A percentile compares a stretch with the other conserved stretches of the same genome.
These are phyloP conservation scores for Candida glaebosa DNA, from an alignment of 805 yeast genomes.

Conservation along the genomic window DNA sequence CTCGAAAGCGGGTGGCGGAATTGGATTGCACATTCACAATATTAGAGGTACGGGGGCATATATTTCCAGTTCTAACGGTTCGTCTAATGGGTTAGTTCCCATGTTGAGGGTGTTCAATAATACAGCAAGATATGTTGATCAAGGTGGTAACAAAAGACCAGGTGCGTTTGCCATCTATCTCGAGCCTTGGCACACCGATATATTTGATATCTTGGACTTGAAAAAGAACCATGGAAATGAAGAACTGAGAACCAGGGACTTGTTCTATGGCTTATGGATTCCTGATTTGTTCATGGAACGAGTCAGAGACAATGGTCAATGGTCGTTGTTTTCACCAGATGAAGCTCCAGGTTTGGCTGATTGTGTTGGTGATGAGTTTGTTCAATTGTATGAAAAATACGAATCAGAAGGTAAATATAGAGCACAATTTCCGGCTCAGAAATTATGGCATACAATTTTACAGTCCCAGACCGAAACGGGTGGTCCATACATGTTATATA, in stretches of 20 bases:
- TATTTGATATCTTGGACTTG: conserved; percentile 80
- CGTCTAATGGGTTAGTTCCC: conserved; percentile 91
- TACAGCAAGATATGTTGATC: conserved; percentile 96
- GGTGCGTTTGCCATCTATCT: conserved; percentile 94
- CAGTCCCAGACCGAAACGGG: conserved; percentile 97
- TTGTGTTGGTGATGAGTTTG: conserved; percentile 81
- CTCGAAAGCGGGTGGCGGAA: conserved; percentile 94
- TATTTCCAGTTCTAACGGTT: conserved; percentile 90
- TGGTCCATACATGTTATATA: conserved; percentile 90
- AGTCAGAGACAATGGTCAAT: conserved; percentile 71
- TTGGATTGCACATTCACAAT: conserved; percentile 86
- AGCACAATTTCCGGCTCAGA: conserved; percentile 75
- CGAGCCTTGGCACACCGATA: conserved; percentile 97
- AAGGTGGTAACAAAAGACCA: conserved; percentile 97
- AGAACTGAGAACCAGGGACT: conserved; percentile 88
- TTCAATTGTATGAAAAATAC: conserved; percentile 63
- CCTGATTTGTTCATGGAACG: conserved; percentile 93
- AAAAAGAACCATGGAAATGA: conserved; percentile 95
- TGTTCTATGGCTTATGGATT: conserved; percentile 92
- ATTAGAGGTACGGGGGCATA: conserved; percentile 83
- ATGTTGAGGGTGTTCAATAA: conserved; percentile 93
- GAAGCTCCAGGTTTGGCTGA: conserved; percentile 85
- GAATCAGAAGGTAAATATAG: conserved; percentile 67
- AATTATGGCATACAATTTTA: conserved; percentile 83
- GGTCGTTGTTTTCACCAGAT: conserved; percentile 90